Evolutionary conservation across 2,329 filamentous ascomycete species (phyloP).

Genomic region (Metarhizium robertsii): DNA sequence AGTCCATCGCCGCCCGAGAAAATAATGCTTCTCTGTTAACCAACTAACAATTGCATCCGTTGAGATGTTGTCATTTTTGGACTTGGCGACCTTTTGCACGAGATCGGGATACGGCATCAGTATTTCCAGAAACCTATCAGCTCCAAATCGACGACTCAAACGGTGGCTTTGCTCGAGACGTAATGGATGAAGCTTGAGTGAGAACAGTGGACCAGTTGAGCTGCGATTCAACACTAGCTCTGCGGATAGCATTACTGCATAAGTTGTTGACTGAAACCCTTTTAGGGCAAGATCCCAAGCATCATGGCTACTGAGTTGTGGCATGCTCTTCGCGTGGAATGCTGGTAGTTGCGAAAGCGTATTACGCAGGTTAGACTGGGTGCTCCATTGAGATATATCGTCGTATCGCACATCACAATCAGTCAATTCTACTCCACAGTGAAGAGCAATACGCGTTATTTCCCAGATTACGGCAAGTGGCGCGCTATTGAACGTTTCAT

Average conservation of each 20-base stretch:
- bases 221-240: slow-evolving; percentile 28
- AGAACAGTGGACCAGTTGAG: slow-evolving; percentile 30
- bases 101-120: slow-evolving; percentile 35
- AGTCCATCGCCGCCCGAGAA: slow-evolving; percentile 38
- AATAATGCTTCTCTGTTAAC: slow-evolving; percentile 25
- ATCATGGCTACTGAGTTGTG: slow-evolving; percentile 31
- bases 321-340: slow-evolving; percentile 37
- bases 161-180: slow-evolving; percentile 40
- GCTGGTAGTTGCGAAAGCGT: slow-evolving; percentile 27
- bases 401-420: slow-evolving; percentile 27
- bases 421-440: slow-evolving; percentile 33
- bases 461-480: slow-evolving; percentile 45
- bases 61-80: slow-evolving; percentile 19
- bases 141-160: slow-evolving; percentile 44
- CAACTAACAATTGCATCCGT: slow-evolving; percentile 21
- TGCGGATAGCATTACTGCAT: slow-evolving; percentile 34
- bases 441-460: slow-evolving; percentile 34
- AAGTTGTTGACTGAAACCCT: slow-evolving; percentile 23
- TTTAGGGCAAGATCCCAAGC: slow-evolving; percentile 37
- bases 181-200: slow-evolving; percentile 37
- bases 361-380: slow-evolving; percentile 34
- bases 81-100: slow-evolving; percentile 17
- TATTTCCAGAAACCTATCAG: slow-evolving; percentile 50
- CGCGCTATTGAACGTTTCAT: slow-evolving; percentile 27
- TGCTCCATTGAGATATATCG: slow-evolving; percentile 25